phyloP scores from a whole-genome alignment of 2,329 filamentous ascomycete species.

The Diaporthe aspalathi region DNA sequence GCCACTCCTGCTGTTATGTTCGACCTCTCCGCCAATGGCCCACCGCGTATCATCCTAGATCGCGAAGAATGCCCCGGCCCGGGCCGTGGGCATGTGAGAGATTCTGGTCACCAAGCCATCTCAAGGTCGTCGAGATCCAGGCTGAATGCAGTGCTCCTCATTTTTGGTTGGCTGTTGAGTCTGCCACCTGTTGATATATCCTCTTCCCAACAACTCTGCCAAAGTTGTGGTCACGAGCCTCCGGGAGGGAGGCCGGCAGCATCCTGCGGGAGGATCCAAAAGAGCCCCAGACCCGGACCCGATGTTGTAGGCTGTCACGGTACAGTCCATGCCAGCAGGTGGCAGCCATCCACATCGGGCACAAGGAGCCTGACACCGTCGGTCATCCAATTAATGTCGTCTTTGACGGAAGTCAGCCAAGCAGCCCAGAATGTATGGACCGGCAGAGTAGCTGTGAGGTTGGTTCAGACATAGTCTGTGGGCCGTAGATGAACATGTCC shows the following conservation, averaged over 20 bases:
- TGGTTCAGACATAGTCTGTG: slow-evolving; percentile 44
- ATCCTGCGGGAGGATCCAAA: slow-evolving; percentile 43
- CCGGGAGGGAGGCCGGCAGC: slow-evolving; percentile 48
- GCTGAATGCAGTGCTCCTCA: slow-evolving; percentile 50
- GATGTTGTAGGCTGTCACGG: slow-evolving; percentile 49
- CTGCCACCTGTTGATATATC: slow-evolving; percentile 54
- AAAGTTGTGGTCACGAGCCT: slow-evolving; percentile 50
- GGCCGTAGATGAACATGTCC: slow-evolving; percentile 48
- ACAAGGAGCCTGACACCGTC: slow-evolving; percentile 50
- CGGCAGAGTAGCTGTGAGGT: slow-evolving; percentile 45
- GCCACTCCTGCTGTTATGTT: slow-evolving; percentile 38
- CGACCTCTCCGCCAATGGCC: slow-evolving; percentile 53
- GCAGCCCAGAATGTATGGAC: slow-evolving; percentile 46
- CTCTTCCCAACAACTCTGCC: slow-evolving; percentile 46
- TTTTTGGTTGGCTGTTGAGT: slow-evolving; percentile 46
- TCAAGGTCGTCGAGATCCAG: slow-evolving; percentile 47
- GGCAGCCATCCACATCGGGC: slow-evolving; percentile 34
- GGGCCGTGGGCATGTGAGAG: slow-evolving; percentile 50
- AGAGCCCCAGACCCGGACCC: slow-evolving; percentile 43
- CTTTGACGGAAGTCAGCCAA: slow-evolving; percentile 48
- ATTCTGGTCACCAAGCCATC: slow-evolving; percentile 46
- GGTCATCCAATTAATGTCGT: slow-evolving; percentile 50
- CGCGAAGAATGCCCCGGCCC: slow-evolving; percentile 49
- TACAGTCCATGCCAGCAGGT: slow-evolving; percentile 46
- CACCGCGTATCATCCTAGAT: slow-evolving; percentile 47